Base-by-base conservation (phyloP, 768 basidiomycete genomes). In the Exsudoporus frostii region DNA sequence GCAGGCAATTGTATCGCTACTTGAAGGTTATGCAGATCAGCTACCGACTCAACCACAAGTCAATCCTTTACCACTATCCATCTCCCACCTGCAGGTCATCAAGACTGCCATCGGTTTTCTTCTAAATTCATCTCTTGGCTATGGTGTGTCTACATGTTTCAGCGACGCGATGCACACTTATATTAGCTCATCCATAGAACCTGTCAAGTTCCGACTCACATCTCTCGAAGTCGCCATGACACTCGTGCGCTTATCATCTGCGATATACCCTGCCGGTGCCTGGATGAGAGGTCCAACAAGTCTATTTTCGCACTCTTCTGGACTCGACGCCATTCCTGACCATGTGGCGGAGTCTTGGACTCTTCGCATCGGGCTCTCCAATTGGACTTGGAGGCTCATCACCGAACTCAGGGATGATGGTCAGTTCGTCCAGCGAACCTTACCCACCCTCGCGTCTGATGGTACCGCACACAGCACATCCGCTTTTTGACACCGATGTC, bases 361-460 rank as follows among this genome's bases (percentile, higher is more conserved):
- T 24, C 66, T 87, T 42, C 81, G 90, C 19, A 79, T 74, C 49
- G 79, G 78, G 8, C 73, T 92, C 27, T 82, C 86, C 3, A 81
- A 78, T 41, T 92, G 90, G 90, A 79, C 83, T 38, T 92, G 90
- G 88, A 78, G 84, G 59, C 78, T 81, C 3, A 79, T 90, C n/a
- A 77, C 80, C 7, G 86, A 86, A 62, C 77, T 90, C 42, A 83
- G 81, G 65, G 85, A 88, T 45, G 86, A 90, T 60, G 76, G 88
- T 87, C 56, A 72, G 66, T 51, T 46, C 75, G 58, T 53, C 25
- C 34, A 45, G 11, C 45, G 7, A 15, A 34, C 34, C 20, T 34
- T 14, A 8, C 13, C 7, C 17, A 29, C 19, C 32, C 40, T 43
- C 38, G 3, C 11, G 30, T 41, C 48, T 60, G 42, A 65, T 27